A percentile compares a stretch with the other conserved stretches of the same genome.
Conservation (phyloP, 345 rosid species). For the Euphorbia peplus region DNA sequence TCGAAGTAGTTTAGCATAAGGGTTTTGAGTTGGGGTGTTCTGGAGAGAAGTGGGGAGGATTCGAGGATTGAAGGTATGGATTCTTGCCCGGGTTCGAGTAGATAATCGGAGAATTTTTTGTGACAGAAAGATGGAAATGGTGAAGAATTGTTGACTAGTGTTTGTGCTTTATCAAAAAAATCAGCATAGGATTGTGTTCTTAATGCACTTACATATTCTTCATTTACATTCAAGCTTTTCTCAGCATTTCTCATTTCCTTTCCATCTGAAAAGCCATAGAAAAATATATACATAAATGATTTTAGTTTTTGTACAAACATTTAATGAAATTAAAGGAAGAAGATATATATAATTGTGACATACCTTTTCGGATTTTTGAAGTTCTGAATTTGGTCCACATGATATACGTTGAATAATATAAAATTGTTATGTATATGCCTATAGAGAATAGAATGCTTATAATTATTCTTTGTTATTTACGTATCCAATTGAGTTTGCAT, state of each 20-base stretch:
- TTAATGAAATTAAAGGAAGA: background rate
- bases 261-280: slow-evolving; percentile 22
- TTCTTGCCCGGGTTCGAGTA: slow-evolving; percentile 43
- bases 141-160: slow-evolving; percentile 16
- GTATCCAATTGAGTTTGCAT: background rate
- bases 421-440: background rate
- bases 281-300: background rate
- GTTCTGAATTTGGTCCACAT: slow-evolving; percentile 36
- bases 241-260: slow-evolving; percentile 17
- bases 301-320: no score
- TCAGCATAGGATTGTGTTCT: slow-evolving; percentile 45
- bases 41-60: slow-evolving; percentile 22
- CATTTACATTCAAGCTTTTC: slow-evolving; percentile 37
- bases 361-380: slow-evolving; percentile 31
- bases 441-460: no score
- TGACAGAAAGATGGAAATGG: slow-evolving; percentile 22
- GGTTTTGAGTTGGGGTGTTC: slow-evolving; percentile 30
- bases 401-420: no score
- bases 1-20: slow-evolving; percentile 38
- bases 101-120: slow-evolving; percentile 25
- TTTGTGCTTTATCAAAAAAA: slow-evolving; percentile 38
- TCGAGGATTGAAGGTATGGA: slow-evolving; percentile 35
- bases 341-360: background rate
- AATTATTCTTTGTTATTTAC: background rate
- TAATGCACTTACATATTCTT: slow-evolving; percentile 40